These are phyloP conservation scores for Calonectria hawksworthii DNA, from an alignment of 2,329 filamentous ascomycete genomes.

Conservation along the genomic window DNA sequence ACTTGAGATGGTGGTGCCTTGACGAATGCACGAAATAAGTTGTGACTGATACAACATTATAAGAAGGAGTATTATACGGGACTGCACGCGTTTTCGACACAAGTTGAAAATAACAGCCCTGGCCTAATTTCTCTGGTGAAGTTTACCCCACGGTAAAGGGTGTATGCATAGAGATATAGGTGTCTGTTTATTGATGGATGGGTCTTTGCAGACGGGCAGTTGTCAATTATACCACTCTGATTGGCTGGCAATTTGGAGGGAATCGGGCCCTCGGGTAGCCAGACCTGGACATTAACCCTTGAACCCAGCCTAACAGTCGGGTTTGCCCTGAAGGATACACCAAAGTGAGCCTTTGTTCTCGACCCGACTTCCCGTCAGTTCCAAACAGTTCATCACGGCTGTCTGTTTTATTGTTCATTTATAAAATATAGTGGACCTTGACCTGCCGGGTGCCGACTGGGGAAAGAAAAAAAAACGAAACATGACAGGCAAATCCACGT, in stretches of 20 bases:
- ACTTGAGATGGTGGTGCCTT: not conserved
- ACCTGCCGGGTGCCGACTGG: not conserved
- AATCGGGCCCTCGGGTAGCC: slow-evolving; percentile 21
- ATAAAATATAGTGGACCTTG: not conserved
- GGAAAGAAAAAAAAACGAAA: not conserved
- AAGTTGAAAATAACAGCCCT: not conserved
- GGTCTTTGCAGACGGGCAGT: slow-evolving; percentile 29
- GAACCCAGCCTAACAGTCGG: not conserved
- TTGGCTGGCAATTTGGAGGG: not conserved
- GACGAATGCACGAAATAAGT: not conserved
- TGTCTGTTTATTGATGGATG: slow-evolving; percentile 15
- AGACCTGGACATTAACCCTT: not conserved
- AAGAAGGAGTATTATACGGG: not conserved
- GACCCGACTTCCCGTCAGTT: not conserved
- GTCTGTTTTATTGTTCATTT: not conserved
- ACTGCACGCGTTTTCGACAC: not conserved
- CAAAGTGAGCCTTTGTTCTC: not conserved
- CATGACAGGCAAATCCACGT: not conserved
- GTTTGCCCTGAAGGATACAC: slow-evolving; percentile 4
- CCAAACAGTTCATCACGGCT: not conserved
- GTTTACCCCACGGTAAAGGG: not conserved
- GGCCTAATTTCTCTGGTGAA: not conserved
- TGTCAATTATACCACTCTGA: slow-evolving; percentile 29
- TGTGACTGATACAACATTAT: not conserved
- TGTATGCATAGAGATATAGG: not conserved